phyloP scores from a whole-genome alignment of 441 rosid genomes.

The Euphorbia schlechtendalii region DNA sequence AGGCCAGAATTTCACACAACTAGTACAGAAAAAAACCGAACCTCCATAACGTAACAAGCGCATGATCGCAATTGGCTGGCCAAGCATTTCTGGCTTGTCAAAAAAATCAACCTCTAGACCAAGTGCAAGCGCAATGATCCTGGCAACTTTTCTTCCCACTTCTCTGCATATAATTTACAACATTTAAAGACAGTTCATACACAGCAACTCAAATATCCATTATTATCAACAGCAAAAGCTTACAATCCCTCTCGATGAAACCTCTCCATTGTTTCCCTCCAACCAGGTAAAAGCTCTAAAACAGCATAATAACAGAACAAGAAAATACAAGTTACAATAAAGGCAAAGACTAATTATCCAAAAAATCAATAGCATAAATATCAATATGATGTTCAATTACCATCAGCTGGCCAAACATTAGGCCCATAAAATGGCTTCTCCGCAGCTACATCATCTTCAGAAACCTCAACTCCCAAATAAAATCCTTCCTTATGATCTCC shows the following conservation, averaged over 20 bases:
- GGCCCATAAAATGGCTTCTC: conserved; percentile 79
- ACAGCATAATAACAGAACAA: conserved; percentile 2
- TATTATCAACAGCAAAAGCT: conserved; percentile 19
- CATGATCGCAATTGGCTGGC: conserved; percentile 64
- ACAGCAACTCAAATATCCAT: not conserved
- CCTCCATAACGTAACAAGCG: conserved; percentile 73
- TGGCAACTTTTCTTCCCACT: conserved; percentile 57
- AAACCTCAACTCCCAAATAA: conserved; percentile 63
- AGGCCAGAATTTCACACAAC: not conserved
- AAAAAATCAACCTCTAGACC: conserved; percentile 66
- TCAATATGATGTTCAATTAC: conserved; percentile 27
- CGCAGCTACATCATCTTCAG: conserved; percentile 48
- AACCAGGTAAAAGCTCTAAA: conserved; percentile 59
- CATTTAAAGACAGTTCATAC: not conserved
- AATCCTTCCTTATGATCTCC: conserved; percentile 89
- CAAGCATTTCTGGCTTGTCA: conserved; percentile 70
- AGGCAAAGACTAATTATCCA: not conserved
- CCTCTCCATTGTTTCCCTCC: conserved; percentile 83
- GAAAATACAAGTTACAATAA: not conserved
- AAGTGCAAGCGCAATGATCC: conserved; percentile 78
- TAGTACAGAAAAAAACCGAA: conserved; percentile 19
- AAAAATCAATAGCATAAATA: not conserved
- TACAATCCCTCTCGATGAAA: conserved; percentile 70
- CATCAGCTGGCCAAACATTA: conserved; percentile 74
- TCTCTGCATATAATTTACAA: conserved; percentile 33